Evolutionary conservation across 192 early-diverging fungal genomes (phyloP), one percentile per base, ranked within the genome.

Genomic region (Umbelopsis vinacea): DNA sequence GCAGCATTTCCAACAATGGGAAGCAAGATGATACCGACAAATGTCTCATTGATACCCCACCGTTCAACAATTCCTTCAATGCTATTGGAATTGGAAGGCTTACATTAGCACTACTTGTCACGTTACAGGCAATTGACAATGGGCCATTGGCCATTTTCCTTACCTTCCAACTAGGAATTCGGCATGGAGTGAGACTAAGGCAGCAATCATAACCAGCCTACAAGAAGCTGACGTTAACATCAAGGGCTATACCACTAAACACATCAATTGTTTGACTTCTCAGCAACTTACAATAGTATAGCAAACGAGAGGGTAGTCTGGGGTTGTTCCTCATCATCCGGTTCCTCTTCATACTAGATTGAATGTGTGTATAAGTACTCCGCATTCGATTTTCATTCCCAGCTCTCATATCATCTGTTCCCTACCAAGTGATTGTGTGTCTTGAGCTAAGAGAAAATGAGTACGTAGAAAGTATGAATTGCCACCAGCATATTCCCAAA

Each of bases 1-100:
- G 71, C 73, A 71, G 76, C 74, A 52, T 95, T 96, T 55, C 93
- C 91, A 15, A 96, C 95, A 63, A 97, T 89, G 1, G 97, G 96
- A 69, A 98, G 71, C 37, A 98, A 73, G 54, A 98, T 94, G 71
- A 97, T 84, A 48, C 97, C 97, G 48, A 98, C 92, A 83, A 98
- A 98, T 21, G 89, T 91, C 60, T 92, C 83, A 40, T 76, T 88
- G 40, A 98, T 78, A 69, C 87, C 79, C 85, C 88, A 94, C 15
- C 74, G 54, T 23, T 85, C 73, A 6, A 91, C 87, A 22, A 95
- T 73, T 33, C 89, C 89, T 68, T 90, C 89, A 47, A 95, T 92
- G 40, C 83, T 82, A 45, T 12, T 26, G 19, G 35, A 63, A 40
- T 66, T 11, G 12, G 24, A 69, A 46, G 12, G 22, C 0, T 23